Conservation (phyloP, 768 basidiomycete genomes). For the Daedalea quercina region DNA sequence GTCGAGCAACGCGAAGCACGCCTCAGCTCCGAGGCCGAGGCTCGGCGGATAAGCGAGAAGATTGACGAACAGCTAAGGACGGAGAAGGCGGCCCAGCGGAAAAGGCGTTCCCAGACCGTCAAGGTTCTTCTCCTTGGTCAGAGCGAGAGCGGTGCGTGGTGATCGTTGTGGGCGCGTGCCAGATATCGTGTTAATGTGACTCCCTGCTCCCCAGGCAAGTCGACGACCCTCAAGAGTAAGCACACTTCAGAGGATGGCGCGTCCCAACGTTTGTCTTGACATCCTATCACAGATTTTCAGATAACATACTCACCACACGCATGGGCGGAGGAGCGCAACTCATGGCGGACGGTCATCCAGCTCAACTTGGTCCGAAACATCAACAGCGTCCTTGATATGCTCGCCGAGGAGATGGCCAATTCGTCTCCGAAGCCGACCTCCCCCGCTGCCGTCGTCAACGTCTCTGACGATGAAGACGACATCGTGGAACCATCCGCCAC, state of each 20-base stretch:
- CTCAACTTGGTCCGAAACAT: constrained; percentile 74
- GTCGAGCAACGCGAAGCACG: constrained; percentile 37
- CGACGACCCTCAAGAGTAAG: constrained; percentile 36
- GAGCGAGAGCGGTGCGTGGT: constrained; percentile 27
- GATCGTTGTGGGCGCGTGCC: background rate
- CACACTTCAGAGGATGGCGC: background rate
- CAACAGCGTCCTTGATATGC: constrained; percentile 54
- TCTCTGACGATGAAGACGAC: constrained; percentile 6
- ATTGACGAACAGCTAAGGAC: constrained; percentile 35
- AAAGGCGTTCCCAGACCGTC: constrained; percentile 21
- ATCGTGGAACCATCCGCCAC: background rate
- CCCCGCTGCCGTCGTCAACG: constrained; percentile 3
- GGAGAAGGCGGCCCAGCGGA: constrained; percentile 25
- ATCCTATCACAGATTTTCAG: constrained; percentile 52
- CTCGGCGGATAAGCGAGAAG: constrained; percentile 47
- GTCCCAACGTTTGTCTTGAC: background rate
- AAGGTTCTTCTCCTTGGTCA: constrained; percentile 34
- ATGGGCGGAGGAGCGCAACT: constrained; percentile 65
- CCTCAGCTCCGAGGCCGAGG: constrained; percentile 47
- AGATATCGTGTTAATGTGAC: background rate
- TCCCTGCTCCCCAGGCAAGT: constrained; percentile 25
- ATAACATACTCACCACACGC: constrained; percentile 55
- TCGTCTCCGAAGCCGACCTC: background rate
- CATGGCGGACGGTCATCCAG: constrained; percentile 74
- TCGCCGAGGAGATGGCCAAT: constrained; percentile 45